Evolutionary conservation across 768 basidiomycete genomes (phyloP).

Genomic region (Pisolithus sp.): DNA sequence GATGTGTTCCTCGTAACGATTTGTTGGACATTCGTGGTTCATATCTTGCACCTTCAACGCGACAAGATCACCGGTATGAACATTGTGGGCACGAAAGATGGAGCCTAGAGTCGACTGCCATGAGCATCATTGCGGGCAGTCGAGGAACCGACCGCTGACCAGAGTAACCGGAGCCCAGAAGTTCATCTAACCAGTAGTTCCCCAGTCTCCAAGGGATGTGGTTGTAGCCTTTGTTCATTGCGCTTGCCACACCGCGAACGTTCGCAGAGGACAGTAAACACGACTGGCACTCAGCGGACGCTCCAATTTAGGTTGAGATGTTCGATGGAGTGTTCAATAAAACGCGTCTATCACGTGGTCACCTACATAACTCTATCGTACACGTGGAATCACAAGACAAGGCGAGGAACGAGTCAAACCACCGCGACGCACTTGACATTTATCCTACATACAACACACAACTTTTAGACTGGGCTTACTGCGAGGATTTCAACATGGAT

Average conservation of each 20-base stretch:
- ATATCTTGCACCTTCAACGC: constrained; percentile 69
- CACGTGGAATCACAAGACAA: background rate
- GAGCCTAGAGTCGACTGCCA: constrained; percentile 42
- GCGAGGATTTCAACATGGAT: constrained; percentile 10
- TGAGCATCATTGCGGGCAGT: background rate
- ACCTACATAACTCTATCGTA: background rate
- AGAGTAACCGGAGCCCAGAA: constrained; percentile 68
- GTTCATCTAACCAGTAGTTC: constrained; percentile 55
- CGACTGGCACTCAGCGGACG: no score
- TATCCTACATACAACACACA: background rate
- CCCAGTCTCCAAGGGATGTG: constrained; percentile 36
- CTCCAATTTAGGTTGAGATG: no score
- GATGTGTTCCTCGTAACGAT: constrained; percentile 60
- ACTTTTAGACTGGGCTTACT: constrained; percentile 12
- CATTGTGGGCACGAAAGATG: constrained; percentile 57
- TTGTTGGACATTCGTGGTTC: constrained; percentile 71
- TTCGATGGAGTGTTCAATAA: no score
- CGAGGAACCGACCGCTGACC: constrained; percentile 34
- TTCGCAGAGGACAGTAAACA: background rate
- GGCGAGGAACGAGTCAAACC: background rate
- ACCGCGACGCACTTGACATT: background rate
- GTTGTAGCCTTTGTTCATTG: constrained; percentile 13
- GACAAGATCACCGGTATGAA: constrained; percentile 52
- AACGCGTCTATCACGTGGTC: constrained; percentile 25
- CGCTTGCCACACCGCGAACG: background rate